Base-by-base conservation (phyloP, 2,329 filamentous ascomycete species). In the Ceratocystis eucalypticola region DNA sequence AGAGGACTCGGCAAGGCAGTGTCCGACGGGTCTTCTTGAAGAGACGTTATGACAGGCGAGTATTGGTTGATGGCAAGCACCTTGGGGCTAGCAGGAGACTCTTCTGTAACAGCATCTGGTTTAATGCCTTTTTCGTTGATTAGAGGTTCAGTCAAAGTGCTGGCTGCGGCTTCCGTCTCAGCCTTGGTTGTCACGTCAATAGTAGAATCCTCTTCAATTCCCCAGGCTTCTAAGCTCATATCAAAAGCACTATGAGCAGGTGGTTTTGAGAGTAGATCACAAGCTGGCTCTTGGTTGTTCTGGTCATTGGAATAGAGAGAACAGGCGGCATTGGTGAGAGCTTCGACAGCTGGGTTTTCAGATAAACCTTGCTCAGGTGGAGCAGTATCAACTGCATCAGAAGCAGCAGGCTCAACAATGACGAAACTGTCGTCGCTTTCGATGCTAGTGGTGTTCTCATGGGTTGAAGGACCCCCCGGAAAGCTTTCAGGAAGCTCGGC, bases 181-280 rank as follows among this genome's bases (percentile, higher is more conserved):
- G 17, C 22, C 10, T 63, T 17, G 12, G 46, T 33, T 8, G 67
- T 3, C 59, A n/a, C 22, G 20, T 67, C 65, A 59, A 66, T 41
- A 28, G 50, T 20, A 28, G 55, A 22, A 20, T 69, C 62, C 12
- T 65, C 66, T 28, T 67, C 66, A n/a, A 65, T 67, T 48, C 62
- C 65, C 61, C 65, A 67, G 33, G 65, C 65, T n/a, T 69, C 66
- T 6, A 61, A 37, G 25, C 66, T 66, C 12, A 66, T 61, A 7
- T 66, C 59, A 22, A 64, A 66, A 59, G 30, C 17, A 3, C 62
- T 53, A 15, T 50, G 61, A 17, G 62, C 30, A 17, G 64, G 28
- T 1, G 61, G 61, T 20, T 64, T 50, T 45, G 41, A 41, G 25
- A 62, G 46, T n/a, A 17, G 15, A 22, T 65, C 53, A 8, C 41